Conservation (phyloP, 768 basidiomycete species). For the Tulasnella sp. region DNA sequence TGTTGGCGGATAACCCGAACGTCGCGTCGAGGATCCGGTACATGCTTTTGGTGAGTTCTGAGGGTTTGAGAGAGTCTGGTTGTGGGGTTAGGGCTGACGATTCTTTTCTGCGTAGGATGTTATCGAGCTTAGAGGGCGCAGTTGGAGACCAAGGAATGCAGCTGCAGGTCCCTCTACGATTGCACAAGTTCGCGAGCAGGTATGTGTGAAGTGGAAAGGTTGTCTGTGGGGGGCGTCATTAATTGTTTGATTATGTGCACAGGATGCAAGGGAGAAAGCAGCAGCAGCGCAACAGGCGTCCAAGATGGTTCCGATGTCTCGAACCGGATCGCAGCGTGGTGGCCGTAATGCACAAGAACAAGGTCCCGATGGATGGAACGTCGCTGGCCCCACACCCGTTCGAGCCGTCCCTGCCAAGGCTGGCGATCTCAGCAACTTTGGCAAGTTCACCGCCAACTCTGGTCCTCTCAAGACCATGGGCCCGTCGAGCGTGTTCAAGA, state of each 20-base stretch:
- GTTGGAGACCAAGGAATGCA: slow-evolving; percentile 67
- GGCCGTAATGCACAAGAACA: slow-evolving; percentile 45
- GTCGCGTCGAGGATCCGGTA: slow-evolving; percentile 85
- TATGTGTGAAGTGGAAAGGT: slow-evolving; percentile 36
- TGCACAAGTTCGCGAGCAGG: slow-evolving; percentile 79
- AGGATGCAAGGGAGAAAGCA: slow-evolving; percentile 69
- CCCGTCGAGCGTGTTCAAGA: slow-evolving; percentile 76
- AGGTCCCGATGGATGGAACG: slow-evolving; percentile 83
- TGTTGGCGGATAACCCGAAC: slow-evolving; percentile 62
- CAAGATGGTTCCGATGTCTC: slow-evolving; percentile 68
- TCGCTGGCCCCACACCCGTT: slow-evolving; percentile 41
- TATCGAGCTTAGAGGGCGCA: slow-evolving; percentile 75
- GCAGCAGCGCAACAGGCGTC: slow-evolving; percentile 49
- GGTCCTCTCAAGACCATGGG: slow-evolving; percentile 64
- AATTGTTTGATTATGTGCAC: slow-evolving; percentile 7
- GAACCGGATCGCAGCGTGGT: slow-evolving; percentile 84
- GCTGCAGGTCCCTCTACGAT: slow-evolving; percentile 79
- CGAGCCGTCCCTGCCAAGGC: slow-evolving; percentile 67
- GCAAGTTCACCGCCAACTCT: slow-evolving; percentile 65
- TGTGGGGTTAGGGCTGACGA: neutral
- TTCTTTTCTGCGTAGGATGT: slow-evolving; percentile 54
- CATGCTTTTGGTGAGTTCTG: slow-evolving; percentile 76
- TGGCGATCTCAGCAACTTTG: slow-evolving; percentile 80
- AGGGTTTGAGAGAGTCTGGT: slow-evolving; percentile 6
- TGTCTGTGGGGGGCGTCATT: neutral